Conservation (phyloP, 495 filamentous ascomycete genomes). For the Aspergillus avenaceus region DNA sequence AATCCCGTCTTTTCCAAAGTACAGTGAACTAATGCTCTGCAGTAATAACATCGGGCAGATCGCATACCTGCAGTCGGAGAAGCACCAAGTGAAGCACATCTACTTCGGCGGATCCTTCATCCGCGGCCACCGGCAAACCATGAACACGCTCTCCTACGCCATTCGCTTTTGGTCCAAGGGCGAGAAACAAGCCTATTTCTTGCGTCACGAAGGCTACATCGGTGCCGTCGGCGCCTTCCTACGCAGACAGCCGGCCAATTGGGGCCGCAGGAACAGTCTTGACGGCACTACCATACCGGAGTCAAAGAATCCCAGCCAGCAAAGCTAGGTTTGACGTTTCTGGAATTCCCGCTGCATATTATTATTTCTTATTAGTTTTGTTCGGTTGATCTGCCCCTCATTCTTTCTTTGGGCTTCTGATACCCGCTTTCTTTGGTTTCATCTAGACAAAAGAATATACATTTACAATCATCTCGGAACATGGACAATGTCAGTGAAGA, state of each 20-base stretch:
- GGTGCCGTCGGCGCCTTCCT: conserved; percentile 96
- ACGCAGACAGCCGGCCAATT: conserved; percentile 83
- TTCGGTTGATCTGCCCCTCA: background rate
- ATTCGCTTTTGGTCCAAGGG: conserved; percentile 97
- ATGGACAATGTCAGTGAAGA: background rate
- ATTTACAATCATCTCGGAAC: background rate
- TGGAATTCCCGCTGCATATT: too few species aligned
- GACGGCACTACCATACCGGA: conserved; percentile 40
- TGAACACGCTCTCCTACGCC: conserved; percentile 92
- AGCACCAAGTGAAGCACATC: conserved; percentile 83
- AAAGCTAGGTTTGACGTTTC: too few species aligned
- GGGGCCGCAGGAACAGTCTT: conserved; percentile 79
- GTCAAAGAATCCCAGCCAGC: conserved; percentile 3
- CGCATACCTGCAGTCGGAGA: conserved; percentile 89
- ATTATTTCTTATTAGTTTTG: background rate
- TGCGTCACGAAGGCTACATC: conserved; percentile 93
- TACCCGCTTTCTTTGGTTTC: background rate
- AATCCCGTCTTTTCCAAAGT: background rate
- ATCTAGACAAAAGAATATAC: conserved; percentile 2
- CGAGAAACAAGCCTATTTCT: conserved; percentile 89
- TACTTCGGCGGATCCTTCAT: conserved; percentile 98
- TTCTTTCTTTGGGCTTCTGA: background rate
- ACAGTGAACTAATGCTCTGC: conserved; percentile 14
- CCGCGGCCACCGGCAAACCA: conserved; percentile 91
- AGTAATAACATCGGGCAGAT: conserved; percentile 99